Evolutionary conservation across 768 basidiomycete species (phyloP), one percentile per base, ranked within the genome.

Genomic region (Auricularia sp.): DNA sequence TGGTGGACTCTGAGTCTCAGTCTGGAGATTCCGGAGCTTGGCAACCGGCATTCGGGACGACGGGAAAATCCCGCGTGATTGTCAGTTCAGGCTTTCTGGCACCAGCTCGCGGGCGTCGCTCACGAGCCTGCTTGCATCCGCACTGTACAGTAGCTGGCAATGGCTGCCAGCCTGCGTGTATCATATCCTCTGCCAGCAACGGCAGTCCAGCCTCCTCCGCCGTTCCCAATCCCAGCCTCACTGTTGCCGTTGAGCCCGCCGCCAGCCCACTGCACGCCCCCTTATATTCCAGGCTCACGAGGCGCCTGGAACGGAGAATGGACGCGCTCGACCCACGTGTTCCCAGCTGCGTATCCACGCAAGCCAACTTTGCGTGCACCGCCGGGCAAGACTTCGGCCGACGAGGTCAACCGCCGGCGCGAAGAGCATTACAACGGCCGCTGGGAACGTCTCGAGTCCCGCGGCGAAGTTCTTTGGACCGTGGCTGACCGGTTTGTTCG

Each of bases 401-500:
- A 53, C 33, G 63, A 61, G 23, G 62, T 60, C 34, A 36, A 58
- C 10, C 54, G 34, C n/a, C 34, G 54, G 33, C 35, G 16, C 61
- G 18, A 21, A 16, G 62, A 71, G 1, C 47, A 68, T 71, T 4
- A 59, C 65, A 23, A 66, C 67, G 63, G 68, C 65, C 8, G 68
- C 69, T 70, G 51, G 63, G 62, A 4, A 18, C 64, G n/a, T 71
- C 70, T n/a, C 66, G 43, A 21, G 73, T 70, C 60, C 64, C 67
- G 65, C 75, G 67, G 64, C 70, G 63, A 34, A 39, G 47, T 82
- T 3, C 72, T 92, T 62, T 91, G 89, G 88, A 85, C 82, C 62
- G 86, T 83, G 62, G 71, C 86, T 39, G 91, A 93, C 70, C 83
- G 91, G 51, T 92, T 88, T 72, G 81, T 82, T 35, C 78, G 78